Percentiles rank a stretch among this genome's conserved stretches.
Conservation (phyloP, 768 basidiomycete species). For the Wakefieldia striispora region DNA sequence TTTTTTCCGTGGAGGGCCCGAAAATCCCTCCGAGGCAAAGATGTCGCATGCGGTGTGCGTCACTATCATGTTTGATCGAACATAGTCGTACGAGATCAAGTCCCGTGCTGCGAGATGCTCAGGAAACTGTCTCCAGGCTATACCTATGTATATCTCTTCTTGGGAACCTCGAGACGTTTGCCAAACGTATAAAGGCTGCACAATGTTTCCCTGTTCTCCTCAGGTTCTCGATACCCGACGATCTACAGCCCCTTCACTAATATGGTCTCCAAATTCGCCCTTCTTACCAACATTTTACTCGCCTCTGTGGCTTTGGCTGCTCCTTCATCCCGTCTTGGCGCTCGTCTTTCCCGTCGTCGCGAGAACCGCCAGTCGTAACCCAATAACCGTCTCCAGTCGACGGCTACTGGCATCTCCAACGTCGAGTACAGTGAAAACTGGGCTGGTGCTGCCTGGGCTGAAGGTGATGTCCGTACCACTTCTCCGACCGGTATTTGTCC, state of each 20-base stretch:
- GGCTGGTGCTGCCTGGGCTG: constrained; percentile 16
- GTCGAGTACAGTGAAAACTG: constrained; percentile 17
- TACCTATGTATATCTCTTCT: not conserved
- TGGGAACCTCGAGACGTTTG: not conserved
- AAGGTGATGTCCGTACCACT: constrained; percentile 8
- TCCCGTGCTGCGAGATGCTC: not conserved
- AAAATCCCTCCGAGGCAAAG: not conserved
- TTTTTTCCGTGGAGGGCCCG: not conserved
- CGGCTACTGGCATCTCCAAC: not conserved
- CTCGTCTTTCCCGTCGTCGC: constrained; percentile 15
- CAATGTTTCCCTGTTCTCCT: not conserved
- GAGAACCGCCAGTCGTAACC: constrained; percentile 11
- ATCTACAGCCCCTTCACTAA: not conserved
- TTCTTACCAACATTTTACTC: constrained; percentile 18
- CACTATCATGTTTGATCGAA: not conserved
- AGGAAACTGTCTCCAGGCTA: not conserved
- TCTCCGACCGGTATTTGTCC: not conserved
- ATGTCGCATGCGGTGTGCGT: not conserved
- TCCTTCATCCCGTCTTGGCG: constrained; percentile 14
- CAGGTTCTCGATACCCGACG: not conserved
- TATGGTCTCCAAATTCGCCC: constrained; percentile 20
- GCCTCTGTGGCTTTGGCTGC: constrained; percentile 14
- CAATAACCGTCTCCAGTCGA: not conserved
- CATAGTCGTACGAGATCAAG: not conserved
- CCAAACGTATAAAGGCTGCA: constrained; percentile 13